Base-by-base conservation (phyloP, 1,284 basidiomycete species). In the Malassezia slooffiae region DNA sequence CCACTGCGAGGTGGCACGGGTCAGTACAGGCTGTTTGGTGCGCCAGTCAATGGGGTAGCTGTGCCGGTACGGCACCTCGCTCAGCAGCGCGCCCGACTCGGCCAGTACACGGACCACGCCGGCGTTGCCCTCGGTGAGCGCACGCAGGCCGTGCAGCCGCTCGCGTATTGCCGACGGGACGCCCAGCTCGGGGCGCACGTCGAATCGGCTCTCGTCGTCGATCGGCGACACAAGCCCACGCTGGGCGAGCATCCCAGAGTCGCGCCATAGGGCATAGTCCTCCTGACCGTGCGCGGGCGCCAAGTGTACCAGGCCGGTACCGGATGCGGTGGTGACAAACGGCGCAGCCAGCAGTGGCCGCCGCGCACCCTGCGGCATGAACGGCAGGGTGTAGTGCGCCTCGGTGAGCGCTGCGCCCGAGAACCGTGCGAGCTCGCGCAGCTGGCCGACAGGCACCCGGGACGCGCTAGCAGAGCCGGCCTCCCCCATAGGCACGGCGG, bases 21-120 rank as follows among this genome's bases (percentile, higher is more conserved):
- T 78, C 51, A 99, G 88, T 57, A 96, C 80, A 0, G 91, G 91
- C 63, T 85, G 75, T 58, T 90, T 81, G 1, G 91, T 91, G 68
- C 87, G 84, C 91, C 91, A 97, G 67, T 99, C 91, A 66, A 89
- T 90, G 0, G 93, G 90, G 68, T 95, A 97, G 37, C 81, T 79
- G 72, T 97, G 93, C 54, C 79, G 79, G 57, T 87, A 78, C 51
- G 74, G 75, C n/a, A 55, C 49, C 61, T 86, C 76, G 40, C 83
- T 73, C 46, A 80, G 80, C 22, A 86, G 68, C 0, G 72, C 74
- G 2, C 76, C 79, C 1, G 59, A 46, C n/a, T 75, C 64, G 38
- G 76, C 71, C 11, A 68, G 44, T 9, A 61, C 47, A 47, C 75
- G 72, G 38, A 96, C 69, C 11, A 90, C 63, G 23, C 75, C 72